Percentiles rank a stretch among this genome's conserved stretches.
These are phyloP conservation scores for Spatholobus suberectus DNA, from an alignment of 306 rosid genomes.

Conservation along the genomic window DNA sequence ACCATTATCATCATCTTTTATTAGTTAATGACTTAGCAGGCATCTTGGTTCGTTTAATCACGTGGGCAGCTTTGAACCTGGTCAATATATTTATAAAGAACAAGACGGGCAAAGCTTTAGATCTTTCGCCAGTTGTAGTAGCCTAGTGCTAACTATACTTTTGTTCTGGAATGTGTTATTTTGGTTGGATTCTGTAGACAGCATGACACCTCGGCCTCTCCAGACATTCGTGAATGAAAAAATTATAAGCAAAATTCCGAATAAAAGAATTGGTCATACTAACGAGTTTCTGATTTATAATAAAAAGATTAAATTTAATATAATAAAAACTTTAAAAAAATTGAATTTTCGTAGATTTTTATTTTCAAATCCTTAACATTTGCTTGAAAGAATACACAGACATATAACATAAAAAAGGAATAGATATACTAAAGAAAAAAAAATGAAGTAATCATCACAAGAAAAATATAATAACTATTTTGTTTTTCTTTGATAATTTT, in stretches of 20 bases:
- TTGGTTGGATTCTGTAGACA: constrained; percentile 10
- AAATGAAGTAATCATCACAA: background rate
- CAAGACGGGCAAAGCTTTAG: background rate
- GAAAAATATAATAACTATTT: background rate
- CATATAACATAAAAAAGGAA: background rate
- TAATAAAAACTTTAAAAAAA: background rate
- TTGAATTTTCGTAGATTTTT: background rate
- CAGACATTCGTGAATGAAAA: background rate
- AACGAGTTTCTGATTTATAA: background rate
- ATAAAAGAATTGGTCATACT: background rate
- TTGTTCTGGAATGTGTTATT: background rate
- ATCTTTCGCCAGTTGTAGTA: constrained; percentile 19
- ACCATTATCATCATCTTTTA: background rate
- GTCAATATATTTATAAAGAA: constrained; percentile 13
- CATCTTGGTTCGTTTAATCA: constrained; percentile 28
- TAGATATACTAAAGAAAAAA: background rate
- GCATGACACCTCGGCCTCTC: background rate
- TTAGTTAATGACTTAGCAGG: constrained; percentile 6
- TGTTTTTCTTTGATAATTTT: background rate
- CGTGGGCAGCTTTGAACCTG: constrained; percentile 25
- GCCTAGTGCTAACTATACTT: background rate
- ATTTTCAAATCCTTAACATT: background rate
- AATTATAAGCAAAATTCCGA: background rate
- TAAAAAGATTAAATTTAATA: background rate
- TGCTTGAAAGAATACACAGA: background rate